Base-by-base conservation (phyloP, 495 filamentous ascomycete species). In the Haplographium delicatum region DNA sequence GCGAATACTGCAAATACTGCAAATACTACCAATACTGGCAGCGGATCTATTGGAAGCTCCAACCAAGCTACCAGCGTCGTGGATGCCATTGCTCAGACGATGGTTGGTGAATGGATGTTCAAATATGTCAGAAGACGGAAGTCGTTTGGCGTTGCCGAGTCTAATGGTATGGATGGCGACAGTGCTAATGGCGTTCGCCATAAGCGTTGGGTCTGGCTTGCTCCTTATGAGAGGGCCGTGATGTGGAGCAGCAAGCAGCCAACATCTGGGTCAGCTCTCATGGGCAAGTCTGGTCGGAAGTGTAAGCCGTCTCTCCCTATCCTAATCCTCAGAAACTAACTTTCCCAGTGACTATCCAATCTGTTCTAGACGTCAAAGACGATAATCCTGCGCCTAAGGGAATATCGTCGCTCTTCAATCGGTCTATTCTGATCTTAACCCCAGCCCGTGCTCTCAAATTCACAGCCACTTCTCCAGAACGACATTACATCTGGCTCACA, bases 61-160 rank as follows among this genome's bases (percentile, higher is more conserved):
- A 74, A 76, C 34, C 82, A 89, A 59, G 75, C 84, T 23, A 85
- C 85, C 0, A 86, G 81, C 50, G 93, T 97, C 23, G 90, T 97
- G n/a, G 91, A 97, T 70, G 88, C 93, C 11, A 97, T 98, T 67
- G 90, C 93, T 3, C 88, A 95, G 58, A 96, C 93, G 4, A 98
- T 97, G 93, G 89, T 97, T 38, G 93, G 93, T 26, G 93, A 97
- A 61, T 98, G 93, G 93, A 97, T 98, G 93, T 97, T 85, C 78
- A 98, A 98, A 62, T 97, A 97, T 62, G 86, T 97, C 33, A 80
- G 93, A 33, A 81, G 89, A 63, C 80, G 93, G 54, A 96, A 88
- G 66, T 93, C 93, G 1, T 97, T 98, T 67, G 86, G 87, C 28
- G 82, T 94, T 35, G 68, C 79, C 4, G 91, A 97, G 47, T 70